phyloP scores from a whole-genome alignment of 257 asterid genomes.

The Nicotiana benthamiana region DNA sequence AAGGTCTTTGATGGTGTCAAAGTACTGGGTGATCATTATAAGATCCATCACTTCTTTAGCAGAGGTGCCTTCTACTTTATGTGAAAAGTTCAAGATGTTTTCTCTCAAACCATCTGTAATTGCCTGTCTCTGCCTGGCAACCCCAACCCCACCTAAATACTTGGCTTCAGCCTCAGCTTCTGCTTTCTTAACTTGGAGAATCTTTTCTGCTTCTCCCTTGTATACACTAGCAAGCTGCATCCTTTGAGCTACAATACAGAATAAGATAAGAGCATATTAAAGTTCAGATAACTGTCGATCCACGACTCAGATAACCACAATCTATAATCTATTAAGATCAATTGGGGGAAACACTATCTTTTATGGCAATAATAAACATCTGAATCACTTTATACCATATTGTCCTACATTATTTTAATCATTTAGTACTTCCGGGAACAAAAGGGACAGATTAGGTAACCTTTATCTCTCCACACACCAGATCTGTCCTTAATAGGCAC shows the following conservation, averaged over 20 bases:
- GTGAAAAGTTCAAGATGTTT: conserved; percentile 86
- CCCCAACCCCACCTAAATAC: conserved; percentile 97
- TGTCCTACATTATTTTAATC: background rate
- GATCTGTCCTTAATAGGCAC: background rate
- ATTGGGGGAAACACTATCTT: background rate
- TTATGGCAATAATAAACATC: background rate
- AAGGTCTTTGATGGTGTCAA: conserved; percentile 92
- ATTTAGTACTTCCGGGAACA: background rate
- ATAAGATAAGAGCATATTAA: background rate
- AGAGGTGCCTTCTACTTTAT: conserved; percentile 75
- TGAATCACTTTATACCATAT: background rate
- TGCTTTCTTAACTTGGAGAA: conserved; percentile 79
- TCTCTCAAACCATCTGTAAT: conserved; percentile 90
- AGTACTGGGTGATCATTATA: conserved; percentile 90
- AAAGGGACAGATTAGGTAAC: background rate
- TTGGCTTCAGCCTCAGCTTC: conserved; percentile 97
- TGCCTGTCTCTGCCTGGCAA: conserved; percentile 99
- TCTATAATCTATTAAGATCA: background rate
- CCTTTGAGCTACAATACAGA: conserved; percentile 67
- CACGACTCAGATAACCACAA: background rate
- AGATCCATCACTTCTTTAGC: conserved; percentile 98
- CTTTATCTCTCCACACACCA: background rate
- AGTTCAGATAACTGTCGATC: background rate
- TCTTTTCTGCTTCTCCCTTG: conserved; percentile 96
- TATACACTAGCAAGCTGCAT: conserved; percentile 93